phyloP scores from a whole-genome alignment of 2,329 filamentous ascomycete genomes.

The Microdochium nivale region DNA sequence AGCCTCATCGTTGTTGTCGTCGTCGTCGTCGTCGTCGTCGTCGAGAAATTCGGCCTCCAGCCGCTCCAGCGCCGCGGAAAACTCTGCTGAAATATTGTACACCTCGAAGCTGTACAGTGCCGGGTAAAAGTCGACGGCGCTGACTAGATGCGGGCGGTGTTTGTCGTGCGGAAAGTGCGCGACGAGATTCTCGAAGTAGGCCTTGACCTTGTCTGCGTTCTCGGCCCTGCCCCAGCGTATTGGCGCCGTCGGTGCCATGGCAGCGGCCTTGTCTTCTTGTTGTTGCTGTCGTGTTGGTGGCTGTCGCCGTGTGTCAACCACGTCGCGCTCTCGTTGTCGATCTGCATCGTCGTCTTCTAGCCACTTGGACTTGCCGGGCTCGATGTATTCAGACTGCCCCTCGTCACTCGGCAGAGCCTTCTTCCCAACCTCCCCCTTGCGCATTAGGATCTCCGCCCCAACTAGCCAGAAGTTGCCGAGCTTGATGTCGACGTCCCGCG shows the following conservation, averaged over 20 bases:
- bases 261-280: slow-evolving; percentile 3
- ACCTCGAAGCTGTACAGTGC: slow-evolving; percentile 76
- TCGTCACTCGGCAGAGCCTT: slow-evolving; percentile 2
- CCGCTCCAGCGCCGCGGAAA: slow-evolving; percentile 31
- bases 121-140: slow-evolving; percentile 70
- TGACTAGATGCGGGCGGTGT: slow-evolving; percentile 47
- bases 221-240: slow-evolving; percentile 32
- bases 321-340: too few relatives aligned
- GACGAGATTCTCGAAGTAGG: slow-evolving; percentile 72
- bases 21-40: slow-evolving; percentile 12
- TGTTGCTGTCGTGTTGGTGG: slow-evolving; percentile 1
- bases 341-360: too few relatives aligned
- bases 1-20: slow-evolving; percentile 15
- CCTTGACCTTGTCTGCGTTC: slow-evolving; percentile 35
- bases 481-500: slow-evolving; percentile 57
- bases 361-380: too few relatives aligned
- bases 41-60: slow-evolving; percentile 23
- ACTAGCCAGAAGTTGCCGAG: slow-evolving; percentile 68
- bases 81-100: slow-evolving; percentile 60
- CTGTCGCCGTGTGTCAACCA: background rate
- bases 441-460: slow-evolving; percentile 75
- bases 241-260: background rate
- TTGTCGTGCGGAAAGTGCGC: slow-evolving; percentile 66
- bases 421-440: slow-evolving; percentile 35
- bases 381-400: too few relatives aligned